Conservation (phyloP, 2,329 filamentous ascomycete genomes). For the Rutstroemia sp. region DNA sequence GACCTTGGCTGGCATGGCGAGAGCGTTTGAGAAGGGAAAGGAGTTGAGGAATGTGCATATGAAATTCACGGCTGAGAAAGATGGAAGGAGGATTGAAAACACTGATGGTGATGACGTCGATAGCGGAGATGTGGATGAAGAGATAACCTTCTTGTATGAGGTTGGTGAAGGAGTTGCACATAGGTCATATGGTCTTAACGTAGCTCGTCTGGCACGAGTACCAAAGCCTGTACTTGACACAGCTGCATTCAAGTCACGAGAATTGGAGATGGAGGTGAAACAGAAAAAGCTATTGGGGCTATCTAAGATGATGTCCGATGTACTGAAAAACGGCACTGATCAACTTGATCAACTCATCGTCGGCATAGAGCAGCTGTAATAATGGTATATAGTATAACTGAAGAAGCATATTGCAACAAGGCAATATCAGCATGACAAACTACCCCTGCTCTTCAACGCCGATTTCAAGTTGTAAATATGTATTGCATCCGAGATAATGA, state of each 20-base stretch:
- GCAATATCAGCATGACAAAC: constrained; percentile 6
- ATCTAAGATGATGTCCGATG: constrained; percentile 22
- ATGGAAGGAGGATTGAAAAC: constrained; percentile 23
- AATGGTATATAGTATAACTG: constrained; percentile 8
- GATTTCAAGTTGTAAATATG: not conserved
- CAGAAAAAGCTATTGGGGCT: constrained; percentile 46
- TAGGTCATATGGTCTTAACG: constrained; percentile 89
- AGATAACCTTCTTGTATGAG: constrained; percentile 93
- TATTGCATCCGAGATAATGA: constrained; percentile 1
- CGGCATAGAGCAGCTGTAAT: constrained; percentile 50
- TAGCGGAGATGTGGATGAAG: constrained; percentile 48
- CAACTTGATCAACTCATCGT: constrained; percentile 25
- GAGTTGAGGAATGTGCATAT: constrained; percentile 88
- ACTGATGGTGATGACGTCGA: constrained; percentile 36
- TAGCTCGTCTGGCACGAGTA: constrained; percentile 77
- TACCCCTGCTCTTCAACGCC: constrained; percentile 3
- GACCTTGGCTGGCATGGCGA: constrained; percentile 63
- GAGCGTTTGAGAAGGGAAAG: constrained; percentile 51
- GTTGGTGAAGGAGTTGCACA: constrained; percentile 87
- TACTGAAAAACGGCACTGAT: constrained; percentile 17
- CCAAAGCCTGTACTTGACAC: constrained; percentile 70
- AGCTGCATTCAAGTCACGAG: constrained; percentile 69
- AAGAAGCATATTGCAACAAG: constrained; percentile 15
- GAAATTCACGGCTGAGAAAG: constrained; percentile 56
- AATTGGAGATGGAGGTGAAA: constrained; percentile 70